Evolutionary conservation across 768 basidiomycete species (phyloP), one percentile per base, ranked within the genome.

Genomic region (Myochromella boudieri): DNA sequence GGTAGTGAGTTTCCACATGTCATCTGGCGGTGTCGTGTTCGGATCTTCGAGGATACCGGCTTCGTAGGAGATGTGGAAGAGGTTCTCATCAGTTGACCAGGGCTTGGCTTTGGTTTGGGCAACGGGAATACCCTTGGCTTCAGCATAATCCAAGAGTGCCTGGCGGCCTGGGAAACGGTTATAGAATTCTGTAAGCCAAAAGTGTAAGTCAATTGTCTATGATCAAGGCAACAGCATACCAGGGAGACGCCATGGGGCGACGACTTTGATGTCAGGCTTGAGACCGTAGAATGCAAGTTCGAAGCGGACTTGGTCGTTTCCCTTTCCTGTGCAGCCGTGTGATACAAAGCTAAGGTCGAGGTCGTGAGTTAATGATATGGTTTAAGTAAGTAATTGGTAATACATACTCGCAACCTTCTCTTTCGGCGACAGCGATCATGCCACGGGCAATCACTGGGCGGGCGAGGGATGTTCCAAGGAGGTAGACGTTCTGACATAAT

Each of bases 61-160:
- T 69, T 99, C 97, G 72, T 97, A 99, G 14, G 97, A 98, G 70
- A 98, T 99, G 76, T 99, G 97, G 85, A 95, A 97, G 38, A 99
- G 78, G 74, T 98, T 99, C 73, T 98, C 97, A 66, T 99, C 95
- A 5, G 97, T 99, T 2, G 95, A 97, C 97, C 97, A 99, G 28
- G 97, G 95, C 72, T 98, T 97, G 45, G 95, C 80, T 9, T 89
- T 80, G 37, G 97, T 99, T 72, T 99, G 97, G 53, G 84, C 79
- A 50, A 99, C 95, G 46, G 94, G 94, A 55, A 99, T 95, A 39
- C 81, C 68, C 66, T 92, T 91, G 62, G 90, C 74, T 6, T 84
- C 84, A 22, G 97, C 97, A 58, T 85, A 99, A 21, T 81, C 79
- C 49, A 99, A 87, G 46, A 99, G 85, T 15, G 92, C 94, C 60